Evolutionary conservation across 176 grass and related monocot species (phyloP), one percentile per base, ranked within the genome.

Genomic region (Aegilops sharonensis): DNA sequence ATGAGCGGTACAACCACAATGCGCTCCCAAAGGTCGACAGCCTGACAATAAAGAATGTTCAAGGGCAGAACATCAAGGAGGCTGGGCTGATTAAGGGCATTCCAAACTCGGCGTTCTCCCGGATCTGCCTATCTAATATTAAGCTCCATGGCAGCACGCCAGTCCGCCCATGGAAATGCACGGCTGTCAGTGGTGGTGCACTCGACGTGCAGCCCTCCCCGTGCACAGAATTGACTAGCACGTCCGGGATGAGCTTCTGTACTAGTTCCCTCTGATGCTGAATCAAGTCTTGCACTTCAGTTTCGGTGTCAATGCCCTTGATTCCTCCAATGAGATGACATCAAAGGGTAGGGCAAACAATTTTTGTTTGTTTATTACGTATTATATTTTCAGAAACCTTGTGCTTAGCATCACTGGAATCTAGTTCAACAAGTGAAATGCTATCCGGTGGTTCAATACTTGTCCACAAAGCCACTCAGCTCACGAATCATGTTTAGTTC

Each of bases 61-160:
- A 89, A 85, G 96, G 97, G 37, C 88, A 88, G 59, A 70, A 91
- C 75, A 89, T 98, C 79, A 89, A 66, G 69, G 91, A 98, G 86
- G 91, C 97, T 25, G 94, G 94, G 13, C 60, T 81, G 65, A 92
- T 98, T 64, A 91, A 91, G 76, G 96, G 96, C 52, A 98, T 98
- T n/a, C 79, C 86, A 1, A 52, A 85, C 50, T 92, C 88, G 2
- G 88, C 90, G 0, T 98, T 98, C 87, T 95, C 88, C 42, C 65
- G 84, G 25, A 92, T 98, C 83, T 98, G 92, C 39, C 82, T 98
- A 11, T 92, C 79, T 0, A 95, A 98, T 32, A 85, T 98, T 18
- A 98, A 86, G 71, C 66, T 98, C 21, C 66, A 64, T 43, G 79
- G 86, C 3, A 72, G 18, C 0, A 2, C 27, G 5, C 18, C 86